phyloP scores from a whole-genome alignment of 257 asterid species.

The Petunia secreta region DNA sequence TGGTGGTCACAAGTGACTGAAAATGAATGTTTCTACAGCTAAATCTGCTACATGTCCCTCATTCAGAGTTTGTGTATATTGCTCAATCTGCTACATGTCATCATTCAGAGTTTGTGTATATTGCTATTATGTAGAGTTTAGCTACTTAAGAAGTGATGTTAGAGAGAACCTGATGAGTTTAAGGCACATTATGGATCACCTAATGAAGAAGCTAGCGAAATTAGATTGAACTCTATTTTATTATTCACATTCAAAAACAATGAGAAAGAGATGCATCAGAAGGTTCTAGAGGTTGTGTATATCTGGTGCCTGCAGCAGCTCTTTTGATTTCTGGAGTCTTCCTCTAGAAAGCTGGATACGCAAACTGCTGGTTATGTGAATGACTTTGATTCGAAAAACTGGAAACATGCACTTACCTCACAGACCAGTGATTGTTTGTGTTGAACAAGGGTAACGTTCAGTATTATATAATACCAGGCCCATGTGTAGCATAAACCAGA shows the following conservation, averaged over 20 bases:
- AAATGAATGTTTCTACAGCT: neutral
- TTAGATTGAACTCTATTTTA: neutral
- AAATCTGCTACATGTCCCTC: neutral
- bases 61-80: neutral
- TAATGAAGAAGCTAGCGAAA: neutral
- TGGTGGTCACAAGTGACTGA: neutral
- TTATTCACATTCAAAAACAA: neutral
- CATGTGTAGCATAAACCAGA: neutral
- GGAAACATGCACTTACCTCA: neutral
- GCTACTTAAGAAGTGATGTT: neutral
- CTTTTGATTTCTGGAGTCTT: constrained; percentile 1
- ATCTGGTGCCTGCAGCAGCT: neutral
- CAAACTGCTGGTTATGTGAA: neutral
- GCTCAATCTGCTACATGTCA: neutral
- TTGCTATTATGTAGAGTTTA: neutral
- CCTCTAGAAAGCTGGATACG: neutral
- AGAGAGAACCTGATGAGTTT: neutral
- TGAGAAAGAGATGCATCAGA: neutral
- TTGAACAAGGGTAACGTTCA: neutral
- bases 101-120: neutral
- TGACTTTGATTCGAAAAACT: neutral
- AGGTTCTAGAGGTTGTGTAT: neutral
- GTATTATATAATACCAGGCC: too few relatives aligned
- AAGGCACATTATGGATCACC: neutral
- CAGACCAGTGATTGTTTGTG: neutral